phyloP scores from a whole-genome alignment of 1,284 basidiomycete species.

The Porodaedalea pini region DNA sequence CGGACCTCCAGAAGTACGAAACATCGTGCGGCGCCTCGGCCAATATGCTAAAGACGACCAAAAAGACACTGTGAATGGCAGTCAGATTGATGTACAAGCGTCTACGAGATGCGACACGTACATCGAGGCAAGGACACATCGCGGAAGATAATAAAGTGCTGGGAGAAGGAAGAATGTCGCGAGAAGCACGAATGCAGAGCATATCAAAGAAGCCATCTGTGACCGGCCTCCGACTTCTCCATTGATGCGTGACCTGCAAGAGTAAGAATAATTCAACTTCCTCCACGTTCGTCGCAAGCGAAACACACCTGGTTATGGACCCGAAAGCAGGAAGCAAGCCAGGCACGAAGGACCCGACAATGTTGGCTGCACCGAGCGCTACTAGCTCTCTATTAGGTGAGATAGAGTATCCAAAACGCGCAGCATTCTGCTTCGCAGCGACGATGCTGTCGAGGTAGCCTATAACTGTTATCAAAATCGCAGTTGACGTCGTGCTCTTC shows the following conservation, averaged over 20 bases:
- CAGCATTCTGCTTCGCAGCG: constrained; percentile 82
- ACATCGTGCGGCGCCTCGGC: constrained; percentile 86
- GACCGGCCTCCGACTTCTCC: constrained; percentile 83
- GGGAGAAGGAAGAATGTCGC: constrained; percentile 86
- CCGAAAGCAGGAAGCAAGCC: constrained; percentile 88
- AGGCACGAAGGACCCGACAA: constrained; percentile 75
- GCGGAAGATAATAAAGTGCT: constrained; percentile 73
- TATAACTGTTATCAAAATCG: constrained; percentile 71
- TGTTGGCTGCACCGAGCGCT: constrained; percentile 80
- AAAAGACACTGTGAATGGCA: constrained; percentile 51
- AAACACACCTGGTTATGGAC: constrained; percentile 71
- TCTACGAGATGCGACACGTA: constrained; percentile 34
- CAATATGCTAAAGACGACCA: constrained; percentile 85
- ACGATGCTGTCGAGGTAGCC: constrained; percentile 83
- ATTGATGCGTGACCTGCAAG: constrained; percentile 73
- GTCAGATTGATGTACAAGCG: not conserved
- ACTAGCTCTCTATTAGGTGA: constrained; percentile 91
- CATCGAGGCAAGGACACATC: constrained; percentile 79
- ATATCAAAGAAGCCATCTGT: constrained; percentile 84
- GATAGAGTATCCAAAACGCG: constrained; percentile 81
- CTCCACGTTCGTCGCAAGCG: not conserved
- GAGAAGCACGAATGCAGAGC: constrained; percentile 70
- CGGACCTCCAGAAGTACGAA: constrained; percentile 75
- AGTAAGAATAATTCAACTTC: not conserved
- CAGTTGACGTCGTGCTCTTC: constrained; percentile 71